Percentiles rank a stretch among this genome's conserved stretches.
phyloP scores from a whole-genome alignment of 2,329 filamentous ascomycete species.

The Aspergillus amoenus region DNA sequence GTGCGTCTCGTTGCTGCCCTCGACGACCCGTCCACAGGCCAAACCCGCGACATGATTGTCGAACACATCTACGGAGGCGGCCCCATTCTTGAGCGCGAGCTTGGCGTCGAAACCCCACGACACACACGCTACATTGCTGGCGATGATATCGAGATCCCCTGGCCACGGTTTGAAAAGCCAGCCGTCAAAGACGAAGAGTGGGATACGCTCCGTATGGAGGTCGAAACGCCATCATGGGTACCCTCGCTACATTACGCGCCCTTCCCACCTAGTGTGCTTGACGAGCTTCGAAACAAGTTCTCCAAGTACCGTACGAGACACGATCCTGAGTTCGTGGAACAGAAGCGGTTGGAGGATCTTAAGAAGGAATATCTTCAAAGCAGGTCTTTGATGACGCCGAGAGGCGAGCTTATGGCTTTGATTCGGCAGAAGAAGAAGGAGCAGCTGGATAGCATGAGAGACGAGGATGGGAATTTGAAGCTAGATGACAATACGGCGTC shows the following conservation, averaged over 20 bases:
- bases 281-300: slow-evolving; percentile 84
- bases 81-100: slow-evolving; percentile 52
- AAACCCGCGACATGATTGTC: slow-evolving; percentile 72
- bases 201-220: slow-evolving; percentile 75
- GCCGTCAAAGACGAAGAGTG: slow-evolving; percentile 54
- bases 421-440: slow-evolving; percentile 37
- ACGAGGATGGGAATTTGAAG: slow-evolving; percentile 39
- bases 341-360: slow-evolving; percentile 61
- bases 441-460: slow-evolving; percentile 33
- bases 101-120: slow-evolving; percentile 43
- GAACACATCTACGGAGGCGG: slow-evolving; percentile 62
- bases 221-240: slow-evolving; percentile 72
- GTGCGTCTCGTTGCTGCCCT: slow-evolving; percentile 81
- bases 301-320: slow-evolving; percentile 79
- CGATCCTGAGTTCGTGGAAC: slow-evolving; percentile 68
- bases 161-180: slow-evolving; percentile 61
- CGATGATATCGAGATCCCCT: slow-evolving; percentile 71
- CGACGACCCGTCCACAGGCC: slow-evolving; percentile 63
- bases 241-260: slow-evolving; percentile 76
- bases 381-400: slow-evolving; percentile 48
- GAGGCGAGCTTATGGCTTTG: slow-evolving; percentile 42
- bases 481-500: slow-evolving; percentile 32
- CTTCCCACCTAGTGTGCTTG: slow-evolving; percentile 74
- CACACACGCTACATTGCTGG: slow-evolving; percentile 63
- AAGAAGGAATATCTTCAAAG: slow-evolving; percentile 46